phyloP scores from a whole-genome alignment of 306 rosid species.

The Cucurbita ficifolia region DNA sequence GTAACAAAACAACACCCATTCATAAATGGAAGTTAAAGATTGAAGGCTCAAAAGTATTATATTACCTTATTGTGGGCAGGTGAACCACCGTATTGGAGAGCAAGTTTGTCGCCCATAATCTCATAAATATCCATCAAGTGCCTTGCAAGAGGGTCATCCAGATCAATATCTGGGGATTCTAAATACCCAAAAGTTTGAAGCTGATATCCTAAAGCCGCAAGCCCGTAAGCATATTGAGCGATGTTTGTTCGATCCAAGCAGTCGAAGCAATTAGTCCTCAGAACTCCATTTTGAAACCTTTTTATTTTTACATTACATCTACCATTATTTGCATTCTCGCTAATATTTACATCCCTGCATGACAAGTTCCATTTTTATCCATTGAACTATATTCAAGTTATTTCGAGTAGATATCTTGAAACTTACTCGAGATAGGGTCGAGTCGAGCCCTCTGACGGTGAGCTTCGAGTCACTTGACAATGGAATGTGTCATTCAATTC shows the following conservation, averaged over 20 bases:
- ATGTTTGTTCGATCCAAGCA: conserved; percentile 96
- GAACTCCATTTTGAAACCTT: conserved; percentile 55
- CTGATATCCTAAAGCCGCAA: conserved; percentile 65
- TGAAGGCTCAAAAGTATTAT: too few species aligned
- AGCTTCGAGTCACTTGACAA: conserved; percentile 18
- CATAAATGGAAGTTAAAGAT: too few species aligned
- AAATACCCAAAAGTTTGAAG: conserved; percentile 39
- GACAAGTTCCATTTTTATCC: neutral
- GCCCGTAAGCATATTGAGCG: conserved; percentile 81
- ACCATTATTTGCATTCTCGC: conserved; percentile 9
- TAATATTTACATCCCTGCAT: neutral
- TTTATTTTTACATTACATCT: conserved; percentile 20
- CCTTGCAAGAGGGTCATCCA: conserved; percentile 55
- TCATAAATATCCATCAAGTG: conserved; percentile 69
- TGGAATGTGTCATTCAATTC: conserved; percentile 55
- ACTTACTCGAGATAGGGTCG: neutral
- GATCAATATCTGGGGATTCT: conserved; percentile 41
- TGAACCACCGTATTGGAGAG: conserved; percentile 91
- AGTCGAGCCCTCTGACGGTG: neutral
- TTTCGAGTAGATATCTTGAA: neutral
- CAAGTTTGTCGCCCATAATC: conserved; percentile 82
- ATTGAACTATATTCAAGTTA: too few species aligned
- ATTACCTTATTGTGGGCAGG: conserved; percentile 95
- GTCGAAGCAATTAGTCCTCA: conserved; percentile 93
- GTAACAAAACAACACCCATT: neutral